These are phyloP conservation scores for Starmerella floricola DNA, from an alignment of 805 yeast species.

Conservation along the genomic window DNA sequence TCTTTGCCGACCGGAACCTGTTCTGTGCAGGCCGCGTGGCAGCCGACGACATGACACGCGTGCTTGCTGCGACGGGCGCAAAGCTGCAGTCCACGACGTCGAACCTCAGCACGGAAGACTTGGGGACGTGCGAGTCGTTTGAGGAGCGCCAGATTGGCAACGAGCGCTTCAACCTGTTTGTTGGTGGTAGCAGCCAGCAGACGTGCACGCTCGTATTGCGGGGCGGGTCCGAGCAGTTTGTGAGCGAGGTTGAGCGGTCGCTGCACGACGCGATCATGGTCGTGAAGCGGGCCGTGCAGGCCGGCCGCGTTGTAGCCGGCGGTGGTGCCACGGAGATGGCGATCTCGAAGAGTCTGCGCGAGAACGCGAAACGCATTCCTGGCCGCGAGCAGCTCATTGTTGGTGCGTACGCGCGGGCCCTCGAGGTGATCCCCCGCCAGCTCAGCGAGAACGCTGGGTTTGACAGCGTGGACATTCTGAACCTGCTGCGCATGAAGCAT, in stretches of 20 bases:
- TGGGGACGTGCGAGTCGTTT: conserved; percentile 74
- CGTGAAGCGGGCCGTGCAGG: conserved; percentile 85
- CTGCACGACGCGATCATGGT: conserved; percentile 98
- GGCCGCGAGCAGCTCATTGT: conserved; percentile 93
- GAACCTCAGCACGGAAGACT: conserved; percentile 53
- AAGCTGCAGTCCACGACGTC: conserved; percentile 55
- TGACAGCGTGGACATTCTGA: conserved; percentile 89
- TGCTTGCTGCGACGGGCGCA: conserved; percentile 89
- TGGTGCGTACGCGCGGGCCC: conserved; percentile 83
- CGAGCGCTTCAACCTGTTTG: conserved; percentile 85
- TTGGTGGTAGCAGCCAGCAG: conserved; percentile 83
- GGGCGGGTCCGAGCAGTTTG: conserved; percentile 97
- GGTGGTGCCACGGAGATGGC: conserved; percentile 99
- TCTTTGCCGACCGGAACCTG: conserved; percentile 87
- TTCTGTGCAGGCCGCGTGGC: conserved; percentile 97
- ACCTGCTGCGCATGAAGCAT: conserved; percentile 82
- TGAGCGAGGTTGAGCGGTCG: conserved; percentile 95
- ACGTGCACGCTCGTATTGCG: conserved; percentile 88
- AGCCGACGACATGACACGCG: conserved; percentile 81
- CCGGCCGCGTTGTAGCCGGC: conserved; percentile 84
- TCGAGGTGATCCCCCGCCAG: conserved; percentile 94
- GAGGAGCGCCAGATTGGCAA: conserved; percentile 95
- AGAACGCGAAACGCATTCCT: conserved; percentile 72
- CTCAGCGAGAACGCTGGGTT: conserved; percentile 98
- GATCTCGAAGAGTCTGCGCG: conserved; percentile 74